Evolutionary conservation across 371 early-diverging fungal genomes (phyloP).

Genomic region (Lichtheimia ramosa): DNA sequence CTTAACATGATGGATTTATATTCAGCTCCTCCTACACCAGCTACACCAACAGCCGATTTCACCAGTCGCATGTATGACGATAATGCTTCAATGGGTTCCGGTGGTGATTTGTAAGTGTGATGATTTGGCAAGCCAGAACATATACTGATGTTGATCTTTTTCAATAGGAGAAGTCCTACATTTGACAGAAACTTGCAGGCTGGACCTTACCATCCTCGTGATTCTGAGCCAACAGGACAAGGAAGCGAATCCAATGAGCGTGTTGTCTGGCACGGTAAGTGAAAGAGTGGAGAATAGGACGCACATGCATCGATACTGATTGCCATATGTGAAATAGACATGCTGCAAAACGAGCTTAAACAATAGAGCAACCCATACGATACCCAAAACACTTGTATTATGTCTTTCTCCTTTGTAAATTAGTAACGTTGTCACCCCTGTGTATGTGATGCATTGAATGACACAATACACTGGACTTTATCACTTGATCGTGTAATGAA

Average conservation of each 20-base stretch:
- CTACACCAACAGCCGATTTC: constrained; percentile 3
- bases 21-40: constrained; percentile 7
- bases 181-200: constrained; percentile 1
- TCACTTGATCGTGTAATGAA: no score
- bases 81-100: constrained; percentile 1
- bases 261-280: constrained; percentile 10
- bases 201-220: background rate
- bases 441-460: no score
- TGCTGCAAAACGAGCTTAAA: constrained; percentile 7
- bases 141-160: background rate
- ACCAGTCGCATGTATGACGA: constrained; percentile 1
- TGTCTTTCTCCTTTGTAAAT: no score
- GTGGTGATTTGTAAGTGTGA: constrained; percentile 2
- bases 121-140: background rate
- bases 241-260: background rate
- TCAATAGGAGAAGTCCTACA: constrained; percentile 6
- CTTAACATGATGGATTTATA: constrained; percentile 5
- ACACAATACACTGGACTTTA: no score
- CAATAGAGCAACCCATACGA: background rate
- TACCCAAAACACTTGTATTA: background rate
- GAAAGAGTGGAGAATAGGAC: no score
- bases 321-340: background rate
- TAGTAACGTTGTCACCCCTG: no score
- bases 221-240: background rate
- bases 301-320: no score